Percentiles rank a stretch among this genome's conserved stretches.
These are phyloP conservation scores for Aspergillus alliaceus DNA, from an alignment of 2,329 filamentous ascomycete genomes.

Conservation along the genomic window DNA sequence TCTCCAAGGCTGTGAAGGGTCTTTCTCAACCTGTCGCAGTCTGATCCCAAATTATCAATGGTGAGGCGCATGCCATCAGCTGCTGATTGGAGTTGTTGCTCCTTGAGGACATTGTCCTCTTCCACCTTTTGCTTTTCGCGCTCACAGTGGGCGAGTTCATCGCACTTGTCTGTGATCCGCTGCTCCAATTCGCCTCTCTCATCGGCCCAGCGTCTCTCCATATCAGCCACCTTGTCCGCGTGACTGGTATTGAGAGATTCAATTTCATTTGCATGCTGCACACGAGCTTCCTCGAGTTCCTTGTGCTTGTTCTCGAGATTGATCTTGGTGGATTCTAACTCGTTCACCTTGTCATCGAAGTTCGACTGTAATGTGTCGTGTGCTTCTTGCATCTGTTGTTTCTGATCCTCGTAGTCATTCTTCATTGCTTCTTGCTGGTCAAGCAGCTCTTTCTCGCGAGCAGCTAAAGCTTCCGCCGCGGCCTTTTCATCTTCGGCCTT, in stretches of 20 bases:
- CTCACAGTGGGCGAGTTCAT: constrained; percentile 43
- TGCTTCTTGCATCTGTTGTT: constrained; percentile 38
- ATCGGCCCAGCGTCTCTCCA: constrained; percentile 34
- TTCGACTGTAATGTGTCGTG: constrained; percentile 37
- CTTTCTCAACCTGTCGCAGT: constrained; percentile 52
- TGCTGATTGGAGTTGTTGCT: constrained; percentile 46
- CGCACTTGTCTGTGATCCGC: constrained; percentile 43
- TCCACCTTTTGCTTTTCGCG: constrained; percentile 46
- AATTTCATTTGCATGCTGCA: constrained; percentile 26
- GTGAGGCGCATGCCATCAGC: constrained; percentile 46
- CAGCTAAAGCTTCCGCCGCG: constrained; percentile 37
- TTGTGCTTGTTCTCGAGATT: constrained; percentile 23
- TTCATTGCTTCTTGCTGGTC: constrained; percentile 38
- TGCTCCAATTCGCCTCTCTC: constrained; percentile 32
- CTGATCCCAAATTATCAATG: constrained; percentile 52
- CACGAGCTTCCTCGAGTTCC: constrained; percentile 25
- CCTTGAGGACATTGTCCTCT: constrained; percentile 47
- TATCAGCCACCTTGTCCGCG: constrained; percentile 24
- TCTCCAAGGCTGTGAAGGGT: constrained; percentile 52
- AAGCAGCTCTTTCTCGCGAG: constrained; percentile 45
- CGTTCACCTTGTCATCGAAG: constrained; percentile 36
- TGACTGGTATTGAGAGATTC: constrained; percentile 26
- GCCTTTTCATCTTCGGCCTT: constrained; percentile 43
- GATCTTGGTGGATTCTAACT: constrained; percentile 29
- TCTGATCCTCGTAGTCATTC: constrained; percentile 37